A percentile compares a stretch with the other conserved stretches of the same genome.
Conservation (phyloP, 495 filamentous ascomycete species). For the Lindgomyces ingoldianus region DNA sequence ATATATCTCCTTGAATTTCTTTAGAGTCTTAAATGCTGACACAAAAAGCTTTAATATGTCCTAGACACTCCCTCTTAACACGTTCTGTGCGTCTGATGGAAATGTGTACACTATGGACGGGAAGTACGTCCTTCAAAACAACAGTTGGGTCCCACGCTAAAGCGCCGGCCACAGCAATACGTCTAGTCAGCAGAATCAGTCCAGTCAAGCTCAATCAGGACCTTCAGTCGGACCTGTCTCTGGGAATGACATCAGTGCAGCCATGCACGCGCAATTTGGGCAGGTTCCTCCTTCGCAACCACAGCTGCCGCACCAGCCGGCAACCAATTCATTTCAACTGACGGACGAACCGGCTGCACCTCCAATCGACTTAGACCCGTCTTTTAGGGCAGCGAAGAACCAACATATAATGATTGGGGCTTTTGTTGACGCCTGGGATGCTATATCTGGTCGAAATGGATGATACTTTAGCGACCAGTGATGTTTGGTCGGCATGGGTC, state of each 20-base stretch:
- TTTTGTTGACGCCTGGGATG: conserved; percentile 1
- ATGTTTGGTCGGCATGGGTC: too few relatives aligned
- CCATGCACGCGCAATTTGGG: conserved; percentile 9
- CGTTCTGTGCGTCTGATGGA: background rate
- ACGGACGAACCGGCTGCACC: conserved; percentile 1
- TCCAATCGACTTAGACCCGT: conserved; percentile 5
- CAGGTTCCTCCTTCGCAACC: conserved; percentile 2
- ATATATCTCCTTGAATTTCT: background rate
- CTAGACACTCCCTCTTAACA: background rate
- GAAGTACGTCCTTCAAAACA: conserved; percentile 1
- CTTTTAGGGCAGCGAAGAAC: conserved; percentile 2
- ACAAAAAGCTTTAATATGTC: conserved; percentile 1
- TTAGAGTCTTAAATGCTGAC: background rate
- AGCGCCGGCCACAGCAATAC: background rate
- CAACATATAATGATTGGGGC: conserved; percentile 4
- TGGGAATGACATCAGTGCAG: conserved; percentile 7
- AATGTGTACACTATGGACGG: conserved; percentile 3
- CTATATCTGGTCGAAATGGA: conserved; percentile 5
- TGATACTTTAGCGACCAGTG: background rate
- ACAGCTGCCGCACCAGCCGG: conserved; percentile 5
- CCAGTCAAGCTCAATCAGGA: conserved; percentile 3
- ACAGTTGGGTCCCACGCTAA: conserved; percentile 3
- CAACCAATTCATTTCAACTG: conserved; percentile 6
- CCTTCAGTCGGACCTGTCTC: conserved; percentile 2
- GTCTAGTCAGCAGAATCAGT: conserved; percentile 7